A percentile compares a stretch with the other conserved stretches of the same genome.
Conservation (phyloP, 768 basidiomycete species). For the Trametes punicea region DNA sequence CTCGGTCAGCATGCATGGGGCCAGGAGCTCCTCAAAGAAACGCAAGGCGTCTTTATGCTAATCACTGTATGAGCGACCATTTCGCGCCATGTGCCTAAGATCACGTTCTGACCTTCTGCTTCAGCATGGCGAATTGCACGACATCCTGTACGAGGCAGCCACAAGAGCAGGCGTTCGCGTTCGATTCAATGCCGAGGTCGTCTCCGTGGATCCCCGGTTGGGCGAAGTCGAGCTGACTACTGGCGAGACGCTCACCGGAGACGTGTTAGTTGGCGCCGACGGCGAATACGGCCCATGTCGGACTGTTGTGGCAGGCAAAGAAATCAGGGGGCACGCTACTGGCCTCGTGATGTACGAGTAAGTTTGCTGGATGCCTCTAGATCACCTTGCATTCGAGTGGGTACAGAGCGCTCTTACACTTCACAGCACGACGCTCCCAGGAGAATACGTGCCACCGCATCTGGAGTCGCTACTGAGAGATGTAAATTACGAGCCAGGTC, state of each 20-base stretch:
- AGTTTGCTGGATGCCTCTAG: no score
- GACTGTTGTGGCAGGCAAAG: slow-evolving; percentile 13
- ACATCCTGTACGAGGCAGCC: slow-evolving; percentile 32
- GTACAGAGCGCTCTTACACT: no score
- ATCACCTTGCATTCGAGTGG: no score
- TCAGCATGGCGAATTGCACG: slow-evolving; percentile 33
- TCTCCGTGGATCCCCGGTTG: slow-evolving; percentile 21
- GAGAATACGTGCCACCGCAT: slow-evolving; percentile 7
- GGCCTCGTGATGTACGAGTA: slow-evolving; percentile 30
- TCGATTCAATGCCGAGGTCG: slow-evolving; percentile 29
- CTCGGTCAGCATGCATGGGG: slow-evolving; percentile 33
- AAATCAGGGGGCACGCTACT: slow-evolving; percentile 14
- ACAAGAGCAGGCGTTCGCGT: slow-evolving; percentile 26
- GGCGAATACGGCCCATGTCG: slow-evolving; percentile 29
- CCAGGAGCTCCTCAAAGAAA: slow-evolving; percentile 27
- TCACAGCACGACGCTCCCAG: neutral
- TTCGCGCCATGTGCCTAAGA: no score
- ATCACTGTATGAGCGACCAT: slow-evolving; percentile 25
- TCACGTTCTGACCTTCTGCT: neutral
- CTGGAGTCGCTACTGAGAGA: neutral
- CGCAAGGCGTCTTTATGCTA: slow-evolving; percentile 31
- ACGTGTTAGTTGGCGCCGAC: slow-evolving; percentile 38
- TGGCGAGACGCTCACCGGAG: slow-evolving; percentile 32
- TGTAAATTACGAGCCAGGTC: neutral
- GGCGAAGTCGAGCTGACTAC: slow-evolving; percentile 27